Percentiles rank a stretch among this genome's conserved stretches.
Evolutionary conservation across 768 basidiomycete genomes (phyloP).

Genomic region (Rhodosporidiobolus sp.): DNA sequence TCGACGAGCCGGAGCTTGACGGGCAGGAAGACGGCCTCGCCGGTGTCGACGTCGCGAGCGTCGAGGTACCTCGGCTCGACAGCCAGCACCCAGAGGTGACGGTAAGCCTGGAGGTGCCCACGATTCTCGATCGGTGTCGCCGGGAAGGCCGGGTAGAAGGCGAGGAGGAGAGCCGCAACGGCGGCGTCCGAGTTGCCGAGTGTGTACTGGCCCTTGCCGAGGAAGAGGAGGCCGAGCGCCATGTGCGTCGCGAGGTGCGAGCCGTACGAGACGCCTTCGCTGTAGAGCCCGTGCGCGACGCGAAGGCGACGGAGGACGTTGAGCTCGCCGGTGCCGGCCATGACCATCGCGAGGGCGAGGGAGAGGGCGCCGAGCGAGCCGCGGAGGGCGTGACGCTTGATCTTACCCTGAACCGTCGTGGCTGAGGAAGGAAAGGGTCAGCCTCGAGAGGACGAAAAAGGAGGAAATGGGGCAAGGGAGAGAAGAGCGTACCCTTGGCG

Average conservation of each 20-base stretch:
- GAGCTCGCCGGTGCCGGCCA: slow-evolving; percentile 96
- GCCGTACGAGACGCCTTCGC: slow-evolving; percentile 61
- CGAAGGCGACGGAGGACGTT: slow-evolving; percentile 80
- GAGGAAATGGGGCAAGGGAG: background rate
- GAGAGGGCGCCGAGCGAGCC: slow-evolving; percentile 85
- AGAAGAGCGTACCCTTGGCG: slow-evolving; percentile 58
- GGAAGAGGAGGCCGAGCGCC: slow-evolving; percentile 84
- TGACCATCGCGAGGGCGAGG: slow-evolving; percentile 81
- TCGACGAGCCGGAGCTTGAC: slow-evolving; percentile 80
- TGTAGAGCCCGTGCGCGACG: slow-evolving; percentile 83
- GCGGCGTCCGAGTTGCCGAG: slow-evolving; percentile 88
- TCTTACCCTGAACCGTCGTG: slow-evolving; percentile 76
- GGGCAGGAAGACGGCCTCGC: slow-evolving; percentile 85
- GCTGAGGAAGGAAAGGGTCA: slow-evolving; percentile 52
- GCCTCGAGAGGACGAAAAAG: background rate
- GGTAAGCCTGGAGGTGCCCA: slow-evolving; percentile 82
- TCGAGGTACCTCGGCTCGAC: slow-evolving; percentile 89
- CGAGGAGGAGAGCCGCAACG: slow-evolving; percentile 79
- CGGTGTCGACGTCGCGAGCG: slow-evolving; percentile 85
- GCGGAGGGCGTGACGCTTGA: slow-evolving; percentile 79
- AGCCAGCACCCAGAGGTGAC: slow-evolving; percentile 94
- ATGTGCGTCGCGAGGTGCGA: slow-evolving; percentile 86
- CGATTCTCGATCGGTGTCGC: slow-evolving; percentile 78
- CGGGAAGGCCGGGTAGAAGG: slow-evolving; percentile 89
- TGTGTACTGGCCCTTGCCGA: slow-evolving; percentile 88